phyloP scores from a whole-genome alignment of 1,139 yeast species.

The Ashbya aceris region DNA sequence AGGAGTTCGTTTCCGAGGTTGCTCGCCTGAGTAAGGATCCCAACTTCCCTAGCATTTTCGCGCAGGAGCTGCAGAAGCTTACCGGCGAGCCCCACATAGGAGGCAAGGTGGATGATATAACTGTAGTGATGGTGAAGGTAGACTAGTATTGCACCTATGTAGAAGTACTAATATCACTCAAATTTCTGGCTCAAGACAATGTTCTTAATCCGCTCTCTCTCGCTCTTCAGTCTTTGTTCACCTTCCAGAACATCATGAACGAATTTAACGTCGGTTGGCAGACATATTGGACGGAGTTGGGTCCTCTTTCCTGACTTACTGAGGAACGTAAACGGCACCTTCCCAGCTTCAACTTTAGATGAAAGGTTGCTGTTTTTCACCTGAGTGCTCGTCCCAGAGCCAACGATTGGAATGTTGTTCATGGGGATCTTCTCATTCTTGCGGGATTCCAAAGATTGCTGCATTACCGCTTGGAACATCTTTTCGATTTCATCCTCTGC shows the following conservation, averaged over 20 bases:
- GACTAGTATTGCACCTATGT: slow-evolving; percentile 23
- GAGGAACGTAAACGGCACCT: slow-evolving; percentile 44
- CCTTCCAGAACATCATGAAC: slow-evolving; percentile 36
- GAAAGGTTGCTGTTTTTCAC: not conserved
- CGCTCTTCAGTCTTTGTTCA: slow-evolving; percentile 30
- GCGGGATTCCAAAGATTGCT: slow-evolving; percentile 39
- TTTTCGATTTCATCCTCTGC: slow-evolving; percentile 45
- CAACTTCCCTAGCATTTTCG: slow-evolving; percentile 73
- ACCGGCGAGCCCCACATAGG: slow-evolving; percentile 72
- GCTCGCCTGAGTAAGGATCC: slow-evolving; percentile 63
- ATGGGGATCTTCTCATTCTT: slow-evolving; percentile 24
- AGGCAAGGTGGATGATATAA: slow-evolving; percentile 93
- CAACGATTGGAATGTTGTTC: slow-evolving; percentile 20
- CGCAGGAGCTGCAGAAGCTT: slow-evolving; percentile 63
- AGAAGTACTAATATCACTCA: slow-evolving; percentile 16
- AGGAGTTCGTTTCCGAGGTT: slow-evolving; percentile 58
- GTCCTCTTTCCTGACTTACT: slow-evolving; percentile 43
- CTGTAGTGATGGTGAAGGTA: slow-evolving; percentile 64
- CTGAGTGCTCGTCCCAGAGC: slow-evolving; percentile 5
- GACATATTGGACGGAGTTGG: slow-evolving; percentile 35
- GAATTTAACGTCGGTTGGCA: slow-evolving; percentile 43
- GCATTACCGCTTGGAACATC: slow-evolving; percentile 43
- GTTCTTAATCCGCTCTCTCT: slow-evolving; percentile 32
- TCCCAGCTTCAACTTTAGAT: slow-evolving; percentile 13
- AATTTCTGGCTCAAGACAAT: slow-evolving; percentile 30